Percentiles rank a stretch among this genome's conserved stretches.
phyloP scores from a whole-genome alignment of 2,329 filamentous ascomycete species.

The Claviceps pazoutovae region DNA sequence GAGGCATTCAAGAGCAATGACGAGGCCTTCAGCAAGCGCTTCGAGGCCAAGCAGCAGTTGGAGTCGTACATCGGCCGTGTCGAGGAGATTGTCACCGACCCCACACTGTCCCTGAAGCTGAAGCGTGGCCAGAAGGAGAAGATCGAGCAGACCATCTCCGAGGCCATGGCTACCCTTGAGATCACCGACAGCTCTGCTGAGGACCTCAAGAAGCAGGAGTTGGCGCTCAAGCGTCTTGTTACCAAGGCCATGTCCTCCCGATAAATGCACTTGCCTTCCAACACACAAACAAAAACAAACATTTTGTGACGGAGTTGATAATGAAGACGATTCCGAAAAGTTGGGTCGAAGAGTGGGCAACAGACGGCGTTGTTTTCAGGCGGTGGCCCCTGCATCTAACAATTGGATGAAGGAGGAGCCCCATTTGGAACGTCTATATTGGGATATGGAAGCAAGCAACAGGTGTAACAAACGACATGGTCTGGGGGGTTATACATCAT shows the following conservation, averaged over 20 bases:
- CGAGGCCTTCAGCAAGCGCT: constrained; percentile 98
- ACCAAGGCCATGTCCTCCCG: constrained; percentile 96
- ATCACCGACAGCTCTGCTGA: constrained; percentile 82
- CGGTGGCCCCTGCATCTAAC: constrained; percentile 4
- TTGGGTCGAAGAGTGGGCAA: background rate
- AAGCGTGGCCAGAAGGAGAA: constrained; percentile 99
- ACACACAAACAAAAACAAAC: background rate
- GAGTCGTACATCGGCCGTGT: constrained; percentile 98
- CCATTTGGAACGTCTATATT: constrained; percentile 3
- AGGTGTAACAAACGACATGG: constrained; percentile 1
- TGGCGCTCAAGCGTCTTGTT: constrained; percentile 91
- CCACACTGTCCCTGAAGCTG: constrained; percentile 87
- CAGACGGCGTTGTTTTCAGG: constrained; percentile 5
- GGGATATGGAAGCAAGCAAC: constrained; percentile 1
- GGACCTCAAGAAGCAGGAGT: constrained; percentile 99
- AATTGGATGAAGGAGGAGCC: constrained; percentile 2
- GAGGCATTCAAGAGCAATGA: constrained; percentile 98
- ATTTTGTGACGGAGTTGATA: background rate
- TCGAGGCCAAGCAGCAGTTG: constrained; percentile 97
- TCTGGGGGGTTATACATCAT: constrained; percentile 4
- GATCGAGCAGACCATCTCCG: constrained; percentile 92
- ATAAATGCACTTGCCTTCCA: constrained; percentile 34
- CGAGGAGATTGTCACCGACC: constrained; percentile 97
- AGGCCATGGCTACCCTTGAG: constrained; percentile 96
- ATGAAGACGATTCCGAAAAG: constrained; percentile 3